Conservation (phyloP, 352 stramenopile species). For the Thalassiosira oceanica region DNA sequence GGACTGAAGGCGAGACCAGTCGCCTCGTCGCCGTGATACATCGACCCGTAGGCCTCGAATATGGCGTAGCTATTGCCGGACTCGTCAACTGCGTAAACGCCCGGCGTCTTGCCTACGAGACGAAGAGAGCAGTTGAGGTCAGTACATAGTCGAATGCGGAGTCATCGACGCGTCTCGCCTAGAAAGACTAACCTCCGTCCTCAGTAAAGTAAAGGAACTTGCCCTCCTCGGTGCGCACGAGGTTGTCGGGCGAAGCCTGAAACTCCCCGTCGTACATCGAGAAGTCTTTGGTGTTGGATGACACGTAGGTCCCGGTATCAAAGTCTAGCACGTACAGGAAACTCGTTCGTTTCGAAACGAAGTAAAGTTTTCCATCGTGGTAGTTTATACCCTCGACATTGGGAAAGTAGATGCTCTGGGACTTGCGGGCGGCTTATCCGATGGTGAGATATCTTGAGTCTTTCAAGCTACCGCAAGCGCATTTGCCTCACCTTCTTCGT, state of each 20-base stretch:
- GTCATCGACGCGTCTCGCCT: no score
- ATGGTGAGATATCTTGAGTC: no score
- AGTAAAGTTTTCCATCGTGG: constrained; percentile 41
- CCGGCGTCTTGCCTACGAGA: no score
- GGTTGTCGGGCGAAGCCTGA: constrained; percentile 5
- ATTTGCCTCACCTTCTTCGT: no score
- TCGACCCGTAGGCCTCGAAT: constrained; percentile 27
- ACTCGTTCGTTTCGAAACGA: constrained; percentile 21
- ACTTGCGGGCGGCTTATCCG: constrained; percentile 9
- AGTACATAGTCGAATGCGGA: no score
- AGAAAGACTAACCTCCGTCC: constrained; percentile 34
- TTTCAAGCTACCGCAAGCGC: no score
- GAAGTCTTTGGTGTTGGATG: constrained; percentile 1
- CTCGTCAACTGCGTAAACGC: constrained; percentile 19
- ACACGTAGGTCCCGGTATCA: constrained; percentile 22
- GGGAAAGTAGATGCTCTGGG: constrained; percentile 20
- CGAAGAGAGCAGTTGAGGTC: no score
- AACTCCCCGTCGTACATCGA: neutral
- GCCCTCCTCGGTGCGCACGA: constrained; percentile 2
- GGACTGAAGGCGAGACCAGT: constrained; percentile 60
- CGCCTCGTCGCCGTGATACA: constrained; percentile 38
- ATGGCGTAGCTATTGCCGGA: constrained; percentile 38
- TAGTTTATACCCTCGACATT: constrained; percentile 39
- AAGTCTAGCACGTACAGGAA: constrained; percentile 38
- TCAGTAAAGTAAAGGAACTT: constrained; percentile 47